These are phyloP conservation scores for Phytomonas sp. DNA, from an alignment of 208 protist genomes.

Conservation along the genomic window DNA sequence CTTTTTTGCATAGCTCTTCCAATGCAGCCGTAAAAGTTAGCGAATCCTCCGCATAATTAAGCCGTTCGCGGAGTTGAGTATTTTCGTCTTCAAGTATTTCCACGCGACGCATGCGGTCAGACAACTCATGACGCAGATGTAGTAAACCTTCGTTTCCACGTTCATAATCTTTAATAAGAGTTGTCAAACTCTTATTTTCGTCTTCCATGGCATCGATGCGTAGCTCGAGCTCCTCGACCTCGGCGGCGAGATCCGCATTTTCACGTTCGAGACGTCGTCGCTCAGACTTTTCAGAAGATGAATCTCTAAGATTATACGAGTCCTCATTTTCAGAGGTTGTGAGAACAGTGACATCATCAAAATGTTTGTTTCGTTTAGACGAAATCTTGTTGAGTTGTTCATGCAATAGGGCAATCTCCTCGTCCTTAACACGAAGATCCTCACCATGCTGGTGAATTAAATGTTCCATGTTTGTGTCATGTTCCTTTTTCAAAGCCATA, in stretches of 20 bases:
- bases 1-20: constrained; percentile 60
- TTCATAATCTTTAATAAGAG: constrained; percentile 67
- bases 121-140: constrained; percentile 44
- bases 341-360: constrained; percentile 1
- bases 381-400: constrained; percentile 33
- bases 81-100: constrained; percentile 74
- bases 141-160: constrained; percentile 64
- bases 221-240: constrained; percentile 36
- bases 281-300: background rate
- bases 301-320: background rate
- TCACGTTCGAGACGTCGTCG: constrained; percentile 5
- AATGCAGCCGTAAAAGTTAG: constrained; percentile 77
- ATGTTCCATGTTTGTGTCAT: constrained; percentile 37
- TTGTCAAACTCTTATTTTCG: constrained; percentile 48
- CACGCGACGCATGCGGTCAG: constrained; percentile 45
- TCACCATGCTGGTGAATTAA: constrained; percentile 35
- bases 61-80: constrained; percentile 64
- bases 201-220: constrained; percentile 60
- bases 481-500: constrained; percentile 22
- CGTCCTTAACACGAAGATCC: constrained; percentile 27
- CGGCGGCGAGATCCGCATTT: constrained; percentile 4
- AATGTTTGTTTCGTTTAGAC: constrained; percentile 18
- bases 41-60: constrained; percentile 79
- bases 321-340: background rate
- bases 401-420: constrained; percentile 33